Conservation (phyloP, 371 early-diverging fungal genomes). For the Lichtheimia corymbifera region DNA sequence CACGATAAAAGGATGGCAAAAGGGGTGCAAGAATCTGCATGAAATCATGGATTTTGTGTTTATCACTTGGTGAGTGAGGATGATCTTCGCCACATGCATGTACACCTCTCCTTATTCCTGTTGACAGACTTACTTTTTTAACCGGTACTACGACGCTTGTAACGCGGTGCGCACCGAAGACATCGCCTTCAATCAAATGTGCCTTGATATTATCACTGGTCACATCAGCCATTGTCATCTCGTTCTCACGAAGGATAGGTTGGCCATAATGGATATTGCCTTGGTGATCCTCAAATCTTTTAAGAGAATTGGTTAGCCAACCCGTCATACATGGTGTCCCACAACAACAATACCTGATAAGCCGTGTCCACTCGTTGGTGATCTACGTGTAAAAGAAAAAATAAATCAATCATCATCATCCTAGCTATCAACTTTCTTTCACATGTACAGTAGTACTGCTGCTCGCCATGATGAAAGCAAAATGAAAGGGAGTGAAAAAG, state of each 20-base stretch:
- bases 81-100: conserved; percentile 3
- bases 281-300: conserved; percentile 46
- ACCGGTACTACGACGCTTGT: conserved; percentile 38
- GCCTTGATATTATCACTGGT: conserved; percentile 30
- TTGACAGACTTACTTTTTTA: conserved; percentile 26
- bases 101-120: neutral
- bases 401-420: neutral
- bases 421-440: neutral
- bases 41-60: no score
- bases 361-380: conserved; percentile 23
- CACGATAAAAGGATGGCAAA: conserved; percentile 36
- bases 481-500: no score
- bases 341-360: conserved; percentile 22
- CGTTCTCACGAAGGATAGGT: conserved; percentile 25
- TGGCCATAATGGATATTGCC: conserved; percentile 51
- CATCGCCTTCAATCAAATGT: conserved; percentile 45
- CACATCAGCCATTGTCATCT: conserved; percentile 16
- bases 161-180: conserved; percentile 34
- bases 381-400: conserved; percentile 1
- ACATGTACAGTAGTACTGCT: neutral
- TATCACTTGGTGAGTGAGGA: conserved; percentile 2
- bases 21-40: conserved; percentile 49
- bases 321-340: no score
- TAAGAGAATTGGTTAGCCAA: neutral
- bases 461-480: no score